phyloP scores from a whole-genome alignment of 805 yeast species.

The Candida andamanensis region DNA sequence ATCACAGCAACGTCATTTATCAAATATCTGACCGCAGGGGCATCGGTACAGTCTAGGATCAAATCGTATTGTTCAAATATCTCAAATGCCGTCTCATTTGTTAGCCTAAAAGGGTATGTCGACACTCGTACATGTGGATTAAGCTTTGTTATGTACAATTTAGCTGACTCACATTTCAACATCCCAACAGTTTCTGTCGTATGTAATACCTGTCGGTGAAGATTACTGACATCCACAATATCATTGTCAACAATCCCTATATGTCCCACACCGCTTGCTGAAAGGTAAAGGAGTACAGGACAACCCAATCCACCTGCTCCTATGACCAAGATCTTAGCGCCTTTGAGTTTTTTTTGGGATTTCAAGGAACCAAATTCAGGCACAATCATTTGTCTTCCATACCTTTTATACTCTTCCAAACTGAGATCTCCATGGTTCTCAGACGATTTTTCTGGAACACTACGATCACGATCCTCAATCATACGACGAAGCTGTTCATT shows the following conservation, averaged over 20 bases:
- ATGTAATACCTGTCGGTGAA: conserved; percentile 88
- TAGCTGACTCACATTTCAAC: conserved; percentile 79
- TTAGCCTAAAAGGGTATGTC: conserved; percentile 49
- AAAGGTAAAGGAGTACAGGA: conserved; percentile 79
- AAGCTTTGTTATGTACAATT: conserved; percentile 41
- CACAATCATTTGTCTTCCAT: conserved; percentile 94
- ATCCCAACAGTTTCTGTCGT: conserved; percentile 59
- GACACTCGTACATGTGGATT: conserved; percentile 64
- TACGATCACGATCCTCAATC: no score
- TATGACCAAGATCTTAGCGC: conserved; percentile 61
- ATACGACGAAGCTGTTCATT: no score
- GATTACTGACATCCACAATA: conserved; percentile 73
- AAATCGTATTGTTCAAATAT: conserved; percentile 65
- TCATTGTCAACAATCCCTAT: conserved; percentile 89
- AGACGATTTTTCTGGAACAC: no score
- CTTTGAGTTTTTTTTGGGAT: conserved; percentile 53
- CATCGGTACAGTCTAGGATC: conserved; percentile 90
- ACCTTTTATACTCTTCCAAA: conserved; percentile 69
- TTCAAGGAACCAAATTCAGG: conserved; percentile 59
- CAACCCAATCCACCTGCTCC: conserved; percentile 98
- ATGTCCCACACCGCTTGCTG: conserved; percentile 82
- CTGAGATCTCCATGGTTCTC: conserved; percentile 14
- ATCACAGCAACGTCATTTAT: conserved; percentile 80
- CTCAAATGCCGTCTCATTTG: conserved; percentile 54
- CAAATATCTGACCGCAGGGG: conserved; percentile 81